These are phyloP conservation scores for Cladosporium phlei DNA, from an alignment of 2,329 filamentous ascomycete species.

Conservation along the genomic window DNA sequence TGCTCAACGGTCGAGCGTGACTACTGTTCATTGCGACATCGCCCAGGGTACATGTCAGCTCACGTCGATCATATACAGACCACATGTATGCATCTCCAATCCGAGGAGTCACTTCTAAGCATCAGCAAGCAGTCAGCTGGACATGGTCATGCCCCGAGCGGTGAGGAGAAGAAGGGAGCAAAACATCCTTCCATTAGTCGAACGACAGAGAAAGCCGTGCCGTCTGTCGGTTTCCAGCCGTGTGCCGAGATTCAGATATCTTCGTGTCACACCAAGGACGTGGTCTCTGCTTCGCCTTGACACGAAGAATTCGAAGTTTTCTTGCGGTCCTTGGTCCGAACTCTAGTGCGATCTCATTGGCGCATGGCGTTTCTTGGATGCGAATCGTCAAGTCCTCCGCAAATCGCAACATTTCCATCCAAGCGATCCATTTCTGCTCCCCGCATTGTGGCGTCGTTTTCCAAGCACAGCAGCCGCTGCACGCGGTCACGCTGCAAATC, in stretches of 20 bases:
- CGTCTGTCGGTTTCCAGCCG: no score
- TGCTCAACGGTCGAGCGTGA: not conserved
- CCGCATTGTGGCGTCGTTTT: slow-evolving; percentile 5
- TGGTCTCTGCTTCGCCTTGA: no score
- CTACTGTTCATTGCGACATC: not conserved
- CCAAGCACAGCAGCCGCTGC: slow-evolving; percentile 3
- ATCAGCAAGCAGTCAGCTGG: slow-evolving; percentile 7
- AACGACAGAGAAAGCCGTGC: no score
- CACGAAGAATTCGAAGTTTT: no score
- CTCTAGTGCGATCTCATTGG: not conserved
- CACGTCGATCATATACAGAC: not conserved
- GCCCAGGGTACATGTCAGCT: not conserved
- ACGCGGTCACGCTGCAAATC: slow-evolving; percentile 9
- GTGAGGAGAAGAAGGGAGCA: slow-evolving; percentile 5
- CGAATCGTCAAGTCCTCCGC: not conserved
- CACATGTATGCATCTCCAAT: not conserved
- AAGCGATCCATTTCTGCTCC: not conserved
- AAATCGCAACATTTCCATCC: slow-evolving; percentile 1
- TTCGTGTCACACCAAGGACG: no score
- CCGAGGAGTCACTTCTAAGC: slow-evolving; percentile 1
- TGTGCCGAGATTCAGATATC: no score
- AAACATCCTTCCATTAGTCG: no score
- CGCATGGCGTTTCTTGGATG: not conserved
- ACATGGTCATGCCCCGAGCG: not conserved
- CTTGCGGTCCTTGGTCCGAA: not conserved